phyloP scores from a whole-genome alignment of 2,329 filamentous ascomycete genomes.

The Penicillium sp. region DNA sequence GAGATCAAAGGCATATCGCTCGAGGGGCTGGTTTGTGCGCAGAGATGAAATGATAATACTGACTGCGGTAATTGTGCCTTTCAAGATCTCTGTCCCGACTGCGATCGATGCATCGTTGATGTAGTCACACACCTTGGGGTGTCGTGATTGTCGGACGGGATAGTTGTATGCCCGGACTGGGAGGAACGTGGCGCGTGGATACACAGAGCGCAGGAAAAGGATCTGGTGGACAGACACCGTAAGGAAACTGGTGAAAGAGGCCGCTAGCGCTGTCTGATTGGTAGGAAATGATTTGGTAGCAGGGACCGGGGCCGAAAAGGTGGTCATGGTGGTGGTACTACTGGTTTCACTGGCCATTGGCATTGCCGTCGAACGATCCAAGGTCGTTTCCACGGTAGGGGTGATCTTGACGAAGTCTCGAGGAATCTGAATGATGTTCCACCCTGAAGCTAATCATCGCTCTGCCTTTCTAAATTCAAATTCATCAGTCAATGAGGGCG shows the following conservation, averaged over 20 bases:
- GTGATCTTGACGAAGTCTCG: slow-evolving; percentile 41
- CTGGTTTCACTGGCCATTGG: slow-evolving; percentile 46
- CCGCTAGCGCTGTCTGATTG: slow-evolving; percentile 62
- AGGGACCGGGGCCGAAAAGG: slow-evolving; percentile 43
- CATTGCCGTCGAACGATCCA: slow-evolving; percentile 40
- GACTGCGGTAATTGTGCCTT: slow-evolving; percentile 57
- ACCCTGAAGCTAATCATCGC: slow-evolving; percentile 49
- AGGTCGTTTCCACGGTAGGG: slow-evolving; percentile 37
- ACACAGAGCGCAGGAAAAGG: slow-evolving; percentile 78
- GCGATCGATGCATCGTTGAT: slow-evolving; percentile 77
- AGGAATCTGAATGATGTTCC: slow-evolving; percentile 45
- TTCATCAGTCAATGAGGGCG: slow-evolving; percentile 31
- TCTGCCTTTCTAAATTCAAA: slow-evolving; percentile 39
- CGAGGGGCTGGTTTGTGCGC: slow-evolving; percentile 55
- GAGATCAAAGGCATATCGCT: slow-evolving; percentile 64
- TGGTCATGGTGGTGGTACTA: slow-evolving; percentile 44
- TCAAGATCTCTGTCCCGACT: slow-evolving; percentile 69
- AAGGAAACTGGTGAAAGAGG: slow-evolving; percentile 76
- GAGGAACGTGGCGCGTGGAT: slow-evolving; percentile 76
- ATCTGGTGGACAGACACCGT: slow-evolving; percentile 83
- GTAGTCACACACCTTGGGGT: slow-evolving; percentile 84
- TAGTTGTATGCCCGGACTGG: slow-evolving; percentile 80
- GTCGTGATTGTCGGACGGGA: slow-evolving; percentile 79
- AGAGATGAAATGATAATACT: slow-evolving; percentile 59
- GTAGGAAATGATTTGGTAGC: slow-evolving; percentile 48